phyloP scores from a whole-genome alignment of 768 basidiomycete species.

The Amylocystis lapponica region DNA sequence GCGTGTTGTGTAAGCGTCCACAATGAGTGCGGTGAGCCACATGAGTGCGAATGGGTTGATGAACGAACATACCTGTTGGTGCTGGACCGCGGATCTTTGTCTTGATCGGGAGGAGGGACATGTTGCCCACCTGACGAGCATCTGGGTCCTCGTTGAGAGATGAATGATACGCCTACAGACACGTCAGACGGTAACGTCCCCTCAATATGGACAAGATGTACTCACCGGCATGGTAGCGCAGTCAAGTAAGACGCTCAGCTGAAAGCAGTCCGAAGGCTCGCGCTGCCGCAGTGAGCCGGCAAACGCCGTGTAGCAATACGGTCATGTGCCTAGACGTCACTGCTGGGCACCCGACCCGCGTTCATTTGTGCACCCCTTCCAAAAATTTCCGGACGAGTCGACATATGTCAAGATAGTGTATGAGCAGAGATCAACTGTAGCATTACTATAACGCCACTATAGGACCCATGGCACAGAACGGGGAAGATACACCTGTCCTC shows the following conservation, averaged over 20 bases:
- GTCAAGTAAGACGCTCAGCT: background rate
- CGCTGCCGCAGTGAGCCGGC: background rate
- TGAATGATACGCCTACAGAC: constrained; percentile 87
- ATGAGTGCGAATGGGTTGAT: constrained; percentile 4
- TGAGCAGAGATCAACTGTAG: no score
- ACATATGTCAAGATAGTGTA: no score
- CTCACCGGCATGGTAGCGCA: constrained; percentile 20
- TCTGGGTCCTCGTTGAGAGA: constrained; percentile 83
- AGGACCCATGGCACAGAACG: background rate
- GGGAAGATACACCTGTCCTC: background rate
- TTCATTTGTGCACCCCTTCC: no score
- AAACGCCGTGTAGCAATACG: background rate
- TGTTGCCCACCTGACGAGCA: constrained; percentile 81
- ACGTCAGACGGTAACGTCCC: background rate
- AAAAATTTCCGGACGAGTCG: no score
- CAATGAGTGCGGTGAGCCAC: constrained; percentile 6
- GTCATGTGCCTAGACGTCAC: background rate
- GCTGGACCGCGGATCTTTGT: constrained; percentile 92
- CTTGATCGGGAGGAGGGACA: constrained; percentile 84
- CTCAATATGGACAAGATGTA: background rate
- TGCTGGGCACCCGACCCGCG: background rate
- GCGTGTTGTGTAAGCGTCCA: constrained; percentile 9
- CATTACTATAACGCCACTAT: no score
- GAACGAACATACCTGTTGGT: constrained; percentile 51
- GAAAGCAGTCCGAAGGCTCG: background rate